Evolutionary conservation across 192 early-diverging fungal species (phyloP), one percentile per base, ranked within the genome.

Genomic region (Phlyctochytrium arcticum): DNA sequence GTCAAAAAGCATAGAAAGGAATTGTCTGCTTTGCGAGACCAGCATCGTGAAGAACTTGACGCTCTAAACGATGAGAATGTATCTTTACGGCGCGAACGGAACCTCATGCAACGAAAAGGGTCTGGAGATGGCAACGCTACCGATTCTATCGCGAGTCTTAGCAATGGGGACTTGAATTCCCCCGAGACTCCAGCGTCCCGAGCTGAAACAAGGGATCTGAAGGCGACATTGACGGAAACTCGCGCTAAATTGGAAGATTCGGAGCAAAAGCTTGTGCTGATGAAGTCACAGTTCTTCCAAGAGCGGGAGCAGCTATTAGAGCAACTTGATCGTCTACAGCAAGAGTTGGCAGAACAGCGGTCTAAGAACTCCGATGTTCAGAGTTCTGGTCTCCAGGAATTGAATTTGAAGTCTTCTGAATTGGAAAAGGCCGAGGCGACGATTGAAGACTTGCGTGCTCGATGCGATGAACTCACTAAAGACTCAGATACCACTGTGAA

Each of bases 291-390:
- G 61, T 74, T 68, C 60, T 78, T 78, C 48, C 24, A 27, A 5
- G 72, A 78, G 19, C 59, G 67, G 30, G 76, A 81, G 31, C 61
- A 60, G 50, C 57, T 78, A 3, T 68, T 72, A 54, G 80, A 81
- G 47, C 39, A 55, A 27, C 58, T 80, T 37, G 77, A 79, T 62
- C 3, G 23, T 23, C 19, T 26, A 12, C 39, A 44, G 21, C 39
- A 19, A 44, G 39, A 44, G n/a, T n/a, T n/a, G n/a, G n/a, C n/a
- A n/a, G n/a, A n/a, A n/a, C n/a, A n/a, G n/a, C n/a, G n/a, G n/a
- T n/a, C n/a, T n/a, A n/a, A n/a, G n/a, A n/a, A n/a, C n/a, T n/a
- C n/a, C n/a, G n/a, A n/a, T n/a, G n/a, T n/a, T n/a, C n/a, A n/a
- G n/a, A n/a, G n/a, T n/a, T n/a, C n/a, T n/a, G n/a, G n/a, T n/a